Evolutionary conservation across 192 early-diverging fungal genomes (phyloP), one percentile per base, ranked within the genome.

Genomic region (Coemansia sp.): DNA sequence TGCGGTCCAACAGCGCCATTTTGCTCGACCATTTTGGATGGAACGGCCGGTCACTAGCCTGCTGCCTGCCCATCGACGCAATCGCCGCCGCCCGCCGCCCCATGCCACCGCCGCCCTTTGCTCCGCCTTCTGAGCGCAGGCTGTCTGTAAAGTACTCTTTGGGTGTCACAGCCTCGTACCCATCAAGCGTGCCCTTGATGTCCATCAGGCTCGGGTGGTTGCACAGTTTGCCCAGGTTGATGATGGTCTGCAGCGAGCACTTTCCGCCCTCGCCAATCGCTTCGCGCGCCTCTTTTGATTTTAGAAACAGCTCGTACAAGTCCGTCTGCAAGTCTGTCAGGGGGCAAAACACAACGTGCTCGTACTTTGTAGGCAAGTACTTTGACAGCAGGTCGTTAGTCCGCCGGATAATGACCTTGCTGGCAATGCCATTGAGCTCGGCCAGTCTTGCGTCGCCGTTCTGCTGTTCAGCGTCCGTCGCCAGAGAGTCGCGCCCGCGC

Each of bases 301-400:
- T 65, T 18, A 90, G 73, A 42, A 92, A 98, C 39, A 87, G 65
- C 44, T 90, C 83, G 68, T 99, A 99, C 5, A 99, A 70, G 9
- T 84, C 72, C 7, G 86, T 55, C 70, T 99, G 97, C 21, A 91
- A 66, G 4, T 82, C 75, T 8, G 88, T 84, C 17, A 96, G 77
- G 54, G 86, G 85, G 67, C 93, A 95, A 74, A 99, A 99, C 22
- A 99, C 97, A 8, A 99, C 94, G 68, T 99, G 91, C 62, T 99
- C 97, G 83, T 91, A 98, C 68, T 99, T 99, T 21, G 87, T 84
- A 1, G 97, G 95, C 42, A 99, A 74, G 72, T 98, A 99, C 85
- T 98, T 99, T 22, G 93, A 91, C 38, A 99, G 73, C 57, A 99
- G 80, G 53, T 97, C 95, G 48, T 97, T 95, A 5, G 95, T 99